Evolutionary conservation across 2,329 filamentous ascomycete species (phyloP).

Genomic region (Epichloe sp.): DNA sequence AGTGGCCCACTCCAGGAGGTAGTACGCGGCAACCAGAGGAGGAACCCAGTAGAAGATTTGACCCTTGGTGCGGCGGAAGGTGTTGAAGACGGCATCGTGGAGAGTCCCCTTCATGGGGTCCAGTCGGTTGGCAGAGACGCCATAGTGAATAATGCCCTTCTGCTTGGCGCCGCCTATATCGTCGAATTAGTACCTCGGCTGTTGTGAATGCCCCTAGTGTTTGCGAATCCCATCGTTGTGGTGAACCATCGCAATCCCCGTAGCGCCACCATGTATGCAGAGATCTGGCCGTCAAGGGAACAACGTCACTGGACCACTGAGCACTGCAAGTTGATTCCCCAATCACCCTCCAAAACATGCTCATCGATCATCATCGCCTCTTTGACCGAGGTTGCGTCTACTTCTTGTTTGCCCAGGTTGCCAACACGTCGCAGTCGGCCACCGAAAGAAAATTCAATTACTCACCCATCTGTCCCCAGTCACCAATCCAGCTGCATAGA

Average conservation of each 20-base stretch:
- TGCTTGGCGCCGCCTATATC: slow-evolving; percentile 42
- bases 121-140: slow-evolving; percentile 77
- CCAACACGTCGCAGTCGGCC: background rate
- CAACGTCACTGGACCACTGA: background rate
- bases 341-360: background rate
- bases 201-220: background rate
- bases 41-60: slow-evolving; percentile 87
- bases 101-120: slow-evolving; percentile 66
- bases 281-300: background rate
- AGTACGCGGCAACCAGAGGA: slow-evolving; percentile 66
- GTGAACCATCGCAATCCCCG: background rate
- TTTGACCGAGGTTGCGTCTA: background rate
- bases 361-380: background rate
- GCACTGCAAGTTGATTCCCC: background rate
- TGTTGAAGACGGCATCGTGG: slow-evolving; percentile 88
- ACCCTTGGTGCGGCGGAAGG: slow-evolving; percentile 68
- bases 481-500: slow-evolving; percentile 51
- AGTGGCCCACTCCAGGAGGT: slow-evolving; percentile 78
- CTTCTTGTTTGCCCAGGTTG: background rate
- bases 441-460: slow-evolving; percentile 13
- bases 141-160: slow-evolving; percentile 56
- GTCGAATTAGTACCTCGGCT: background rate
- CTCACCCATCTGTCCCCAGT: slow-evolving; percentile 66
- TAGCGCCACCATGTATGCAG: background rate
- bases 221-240: background rate